Percentiles rank a stretch among this genome's conserved stretches.
phyloP scores from a whole-genome alignment of 169 alveolate genomes.

The Perkinsus marinus region DNA sequence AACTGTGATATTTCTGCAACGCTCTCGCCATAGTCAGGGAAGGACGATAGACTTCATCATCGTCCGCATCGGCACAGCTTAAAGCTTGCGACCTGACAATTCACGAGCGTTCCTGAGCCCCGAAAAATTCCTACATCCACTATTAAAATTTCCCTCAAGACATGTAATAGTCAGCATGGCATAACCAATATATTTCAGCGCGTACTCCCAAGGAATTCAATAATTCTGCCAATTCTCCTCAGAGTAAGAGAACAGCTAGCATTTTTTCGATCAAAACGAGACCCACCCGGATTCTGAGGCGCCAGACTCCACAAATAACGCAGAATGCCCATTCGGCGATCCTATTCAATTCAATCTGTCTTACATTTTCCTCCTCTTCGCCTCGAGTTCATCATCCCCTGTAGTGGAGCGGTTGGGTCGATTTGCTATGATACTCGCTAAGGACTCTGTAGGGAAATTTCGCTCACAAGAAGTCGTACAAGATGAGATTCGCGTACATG shows the following conservation, averaged over 20 bases:
- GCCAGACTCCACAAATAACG: too few species aligned
- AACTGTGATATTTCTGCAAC: background rate
- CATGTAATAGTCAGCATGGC: too few species aligned
- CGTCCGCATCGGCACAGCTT: background rate
- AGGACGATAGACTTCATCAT: background rate
- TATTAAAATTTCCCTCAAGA: too few species aligned
- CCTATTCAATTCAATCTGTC: background rate
- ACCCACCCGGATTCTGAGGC: too few species aligned
- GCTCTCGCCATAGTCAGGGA: background rate
- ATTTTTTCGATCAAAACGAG: too few species aligned
- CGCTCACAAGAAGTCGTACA: background rate
- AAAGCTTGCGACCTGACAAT: background rate
- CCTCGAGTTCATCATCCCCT: background rate
- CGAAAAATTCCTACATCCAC: too few species aligned
- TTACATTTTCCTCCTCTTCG: background rate
- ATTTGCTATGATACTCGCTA: background rate
- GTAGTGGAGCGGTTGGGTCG: background rate
- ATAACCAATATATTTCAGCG: too few species aligned
- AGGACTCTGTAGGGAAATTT: background rate
- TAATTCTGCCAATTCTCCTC: too few species aligned
- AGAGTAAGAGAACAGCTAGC: too few species aligned
- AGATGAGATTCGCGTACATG: too few species aligned
- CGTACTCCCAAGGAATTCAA: too few species aligned
- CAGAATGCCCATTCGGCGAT: background rate
- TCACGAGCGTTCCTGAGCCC: too few species aligned